These are phyloP conservation scores for Nicotiana undulata DNA, from an alignment of 257 asterid species.

Conservation along the genomic window DNA sequence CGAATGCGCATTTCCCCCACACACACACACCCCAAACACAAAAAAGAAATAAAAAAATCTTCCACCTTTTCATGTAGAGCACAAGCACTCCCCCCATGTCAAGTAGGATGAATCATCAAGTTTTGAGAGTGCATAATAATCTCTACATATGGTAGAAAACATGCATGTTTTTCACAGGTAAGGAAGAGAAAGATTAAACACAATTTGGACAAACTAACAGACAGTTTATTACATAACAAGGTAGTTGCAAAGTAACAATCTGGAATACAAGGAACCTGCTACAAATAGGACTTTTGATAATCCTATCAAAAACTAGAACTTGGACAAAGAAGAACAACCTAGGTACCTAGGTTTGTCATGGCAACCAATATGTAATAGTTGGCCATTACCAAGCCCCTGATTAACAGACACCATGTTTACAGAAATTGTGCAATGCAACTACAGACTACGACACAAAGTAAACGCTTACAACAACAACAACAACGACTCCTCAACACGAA, in stretches of 20 bases:
- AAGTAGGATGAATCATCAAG: background rate
- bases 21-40: no score
- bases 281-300: conserved; percentile 29
- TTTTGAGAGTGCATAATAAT: background rate
- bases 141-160: no score
- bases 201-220: background rate
- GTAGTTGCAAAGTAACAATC: conserved; percentile 28
- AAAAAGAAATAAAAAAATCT: background rate
- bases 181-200: background rate
- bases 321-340: conserved; percentile 19
- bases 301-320: conserved; percentile 45
- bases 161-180: background rate
- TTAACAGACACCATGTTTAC: conserved; percentile 22
- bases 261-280: conserved; percentile 13
- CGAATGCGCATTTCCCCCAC: no score
- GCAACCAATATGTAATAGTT: conserved; percentile 28
- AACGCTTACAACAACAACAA: background rate
- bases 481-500: background rate
- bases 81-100: background rate
- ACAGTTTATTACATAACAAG: conserved; percentile 13
- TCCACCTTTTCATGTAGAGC: background rate
- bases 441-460: background rate
- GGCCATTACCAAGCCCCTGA: conserved; percentile 38
- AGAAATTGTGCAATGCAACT: conserved; percentile 11
- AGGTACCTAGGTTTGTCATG: conserved; percentile 25